These are phyloP conservation scores for Apiospora kogelbergensis DNA, from an alignment of 2,329 filamentous ascomycete genomes.

Conservation along the genomic window DNA sequence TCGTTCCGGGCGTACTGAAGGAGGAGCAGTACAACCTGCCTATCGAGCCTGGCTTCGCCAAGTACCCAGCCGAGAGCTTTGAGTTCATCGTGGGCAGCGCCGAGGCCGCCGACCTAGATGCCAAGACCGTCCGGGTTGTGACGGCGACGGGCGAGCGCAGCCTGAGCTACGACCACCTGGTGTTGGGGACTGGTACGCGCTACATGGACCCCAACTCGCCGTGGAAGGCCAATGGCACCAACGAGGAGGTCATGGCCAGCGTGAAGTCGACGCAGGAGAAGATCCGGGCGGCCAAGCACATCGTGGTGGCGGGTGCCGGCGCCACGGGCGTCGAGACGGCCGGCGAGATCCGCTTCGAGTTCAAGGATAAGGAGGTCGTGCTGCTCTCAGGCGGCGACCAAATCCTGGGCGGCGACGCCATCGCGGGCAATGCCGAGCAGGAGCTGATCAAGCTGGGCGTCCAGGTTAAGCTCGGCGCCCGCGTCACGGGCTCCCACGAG, in stretches of 20 bases:
- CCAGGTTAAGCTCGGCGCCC: conserved; percentile 41
- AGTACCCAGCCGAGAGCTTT: conserved; percentile 48
- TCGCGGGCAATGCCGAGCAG: conserved; percentile 40
- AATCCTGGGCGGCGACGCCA: conserved; percentile 44
- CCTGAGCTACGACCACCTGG: conserved; percentile 54
- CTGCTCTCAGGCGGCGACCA: conserved; percentile 43
- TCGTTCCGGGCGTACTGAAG: conserved; percentile 49
- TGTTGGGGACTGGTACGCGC: conserved; percentile 56
- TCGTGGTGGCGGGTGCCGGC: conserved; percentile 58
- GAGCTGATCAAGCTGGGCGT: conserved; percentile 57
- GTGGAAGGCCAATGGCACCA: conserved; percentile 51
- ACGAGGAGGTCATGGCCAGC: conserved; percentile 42
- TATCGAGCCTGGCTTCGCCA: conserved; percentile 47
- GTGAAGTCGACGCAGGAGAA: conserved; percentile 42
- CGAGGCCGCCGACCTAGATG: conserved; percentile 37
- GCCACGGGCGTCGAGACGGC: conserved; percentile 56
- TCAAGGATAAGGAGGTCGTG: conserved; percentile 48
- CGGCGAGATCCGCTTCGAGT: conserved; percentile 54
- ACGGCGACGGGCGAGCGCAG: conserved; percentile 30
- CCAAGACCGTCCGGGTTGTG: conserved; percentile 43
- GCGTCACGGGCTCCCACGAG: conserved; percentile 36
- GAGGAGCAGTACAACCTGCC: conserved; percentile 51
- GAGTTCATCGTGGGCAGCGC: conserved; percentile 54
- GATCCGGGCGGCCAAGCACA: conserved; percentile 46
- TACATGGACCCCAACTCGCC: conserved; percentile 40